Conservation (phyloP, 495 filamentous ascomycete genomes). For the Trichoderma gamsii region DNA sequence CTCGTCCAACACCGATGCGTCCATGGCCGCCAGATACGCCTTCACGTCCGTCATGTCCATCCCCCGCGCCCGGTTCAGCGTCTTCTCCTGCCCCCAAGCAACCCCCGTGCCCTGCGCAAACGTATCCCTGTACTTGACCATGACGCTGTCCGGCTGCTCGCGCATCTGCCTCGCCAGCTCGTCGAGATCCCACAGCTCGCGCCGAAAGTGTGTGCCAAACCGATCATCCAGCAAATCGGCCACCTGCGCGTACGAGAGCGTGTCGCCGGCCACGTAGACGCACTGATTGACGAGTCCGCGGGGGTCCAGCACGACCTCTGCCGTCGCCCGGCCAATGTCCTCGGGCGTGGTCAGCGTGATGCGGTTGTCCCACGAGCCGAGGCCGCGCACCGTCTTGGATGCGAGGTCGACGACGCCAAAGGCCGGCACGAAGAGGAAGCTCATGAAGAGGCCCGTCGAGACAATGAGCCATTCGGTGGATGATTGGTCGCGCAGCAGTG, state of each 20-base stretch:
- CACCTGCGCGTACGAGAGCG: constrained; percentile 47
- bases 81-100: constrained; percentile 47
- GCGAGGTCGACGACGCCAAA: constrained; percentile 51
- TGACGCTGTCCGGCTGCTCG: constrained; percentile 39
- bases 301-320: constrained; percentile 40
- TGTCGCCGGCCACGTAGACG: constrained; percentile 55
- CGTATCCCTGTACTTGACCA: constrained; percentile 54
- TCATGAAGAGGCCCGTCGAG: constrained; percentile 58
- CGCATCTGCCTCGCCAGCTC: constrained; percentile 35
- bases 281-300: constrained; percentile 30
- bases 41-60: constrained; percentile 37
- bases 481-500: constrained; percentile 42
- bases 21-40: constrained; percentile 30
- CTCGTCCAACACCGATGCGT: neutral
- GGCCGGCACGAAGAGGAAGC: constrained; percentile 51
- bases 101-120: constrained; percentile 55
- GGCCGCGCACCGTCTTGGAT: constrained; percentile 36
- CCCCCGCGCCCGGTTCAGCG: constrained; percentile 42
- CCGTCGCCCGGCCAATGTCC: constrained; percentile 55
- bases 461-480: constrained; percentile 51
- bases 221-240: constrained; percentile 43
- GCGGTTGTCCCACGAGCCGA: constrained; percentile 50
- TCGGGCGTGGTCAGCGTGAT: constrained; percentile 51
- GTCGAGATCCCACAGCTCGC: constrained; percentile 40
- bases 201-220: constrained; percentile 34